Evolutionary conservation across 495 filamentous ascomycete species (phyloP), one percentile per base, ranked within the genome.

Genomic region (Venustampulla echinocandica): DNA sequence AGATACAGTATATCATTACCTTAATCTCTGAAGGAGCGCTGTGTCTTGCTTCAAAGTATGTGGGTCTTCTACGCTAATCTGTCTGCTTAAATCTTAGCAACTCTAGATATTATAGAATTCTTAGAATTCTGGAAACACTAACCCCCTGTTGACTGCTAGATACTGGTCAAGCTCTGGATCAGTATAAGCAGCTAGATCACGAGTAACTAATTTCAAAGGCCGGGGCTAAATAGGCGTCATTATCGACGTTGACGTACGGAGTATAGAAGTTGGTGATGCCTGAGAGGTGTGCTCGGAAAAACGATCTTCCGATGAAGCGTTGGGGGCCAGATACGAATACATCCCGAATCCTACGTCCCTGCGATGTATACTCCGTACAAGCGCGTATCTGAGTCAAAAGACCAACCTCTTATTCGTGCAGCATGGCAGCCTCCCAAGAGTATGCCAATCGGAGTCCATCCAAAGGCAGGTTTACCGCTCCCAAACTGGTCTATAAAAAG

Each of bases 111-210:
- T 14, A 14, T 20, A 7, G 18, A 20, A 39, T 6, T 10, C n/a
- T n/a, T n/a, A n/a, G n/a, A n/a, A n/a, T 20, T 17, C 18, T 9
- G 35, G 18, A 39, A 7, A 39, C 7, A 6, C 35, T 7, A 20
- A 39, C 35, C 18, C 15, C 15, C 35, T 14, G 15, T 39, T 39
- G 35, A 14, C 15, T 39, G 7, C 35, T 39, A 39, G 35, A 20
- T 39, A 39, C 35, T 39, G 13, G 35, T 39, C 35, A 39, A 39
- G 35, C 35, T 39, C 35, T 7, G 15, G 35, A 17, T 39, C 35
- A 14, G 7, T 39, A 17, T 39, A 39, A 7, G 6, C 7, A 7
- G 35, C 35, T 6, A 39, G 7, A 39, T 39, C 35, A 14, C 9
- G 7, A 14, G 35, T 14, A 39, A 39, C 7, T 9, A 30, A n/a